Conservation (phyloP, 192 early-diverging fungal species). For the Coemansia sp. region DNA sequence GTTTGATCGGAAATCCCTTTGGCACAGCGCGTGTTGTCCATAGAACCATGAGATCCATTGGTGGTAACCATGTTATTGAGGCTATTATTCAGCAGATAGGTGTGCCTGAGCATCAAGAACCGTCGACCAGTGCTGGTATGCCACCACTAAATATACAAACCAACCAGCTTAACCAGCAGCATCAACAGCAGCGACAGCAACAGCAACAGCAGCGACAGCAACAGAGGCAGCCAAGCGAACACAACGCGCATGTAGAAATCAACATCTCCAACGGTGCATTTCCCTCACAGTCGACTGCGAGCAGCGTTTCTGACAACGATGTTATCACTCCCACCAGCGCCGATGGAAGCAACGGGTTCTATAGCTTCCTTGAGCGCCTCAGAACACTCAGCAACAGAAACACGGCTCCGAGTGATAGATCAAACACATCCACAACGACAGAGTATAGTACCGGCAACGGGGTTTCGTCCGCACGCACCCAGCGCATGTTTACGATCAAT, state of each 20-base stretch:
- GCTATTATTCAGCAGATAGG: conserved; percentile 9
- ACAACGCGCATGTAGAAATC: not conserved
- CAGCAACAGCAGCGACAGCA: not conserved
- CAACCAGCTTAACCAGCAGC: not conserved
- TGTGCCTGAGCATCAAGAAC: not conserved
- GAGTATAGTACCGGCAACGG: conserved; percentile 29
- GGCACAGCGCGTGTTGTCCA: not conserved
- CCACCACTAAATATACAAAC: not conserved
- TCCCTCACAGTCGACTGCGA: not conserved
- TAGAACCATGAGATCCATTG: conserved; percentile 8
- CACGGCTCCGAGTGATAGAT: conserved; percentile 35
- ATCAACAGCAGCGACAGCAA: too few relatives aligned
- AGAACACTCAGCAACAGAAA: conserved; percentile 18
- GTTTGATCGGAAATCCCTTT: not conserved
- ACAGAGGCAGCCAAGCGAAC: not conserved
- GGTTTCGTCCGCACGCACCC: not conserved
- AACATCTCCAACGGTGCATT: not conserved
- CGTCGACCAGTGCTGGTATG: not conserved
- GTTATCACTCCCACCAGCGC: not conserved
- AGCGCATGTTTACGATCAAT: conserved; percentile 1
- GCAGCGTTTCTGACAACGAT: not conserved
- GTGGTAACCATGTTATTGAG: conserved; percentile 2
- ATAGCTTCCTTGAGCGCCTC: conserved; percentile 16
- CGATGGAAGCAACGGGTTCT: conserved; percentile 5
- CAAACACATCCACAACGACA: conserved; percentile 36